Base-by-base conservation (phyloP, 441 rosid species). In the Euphorbia schlechtendalii region DNA sequence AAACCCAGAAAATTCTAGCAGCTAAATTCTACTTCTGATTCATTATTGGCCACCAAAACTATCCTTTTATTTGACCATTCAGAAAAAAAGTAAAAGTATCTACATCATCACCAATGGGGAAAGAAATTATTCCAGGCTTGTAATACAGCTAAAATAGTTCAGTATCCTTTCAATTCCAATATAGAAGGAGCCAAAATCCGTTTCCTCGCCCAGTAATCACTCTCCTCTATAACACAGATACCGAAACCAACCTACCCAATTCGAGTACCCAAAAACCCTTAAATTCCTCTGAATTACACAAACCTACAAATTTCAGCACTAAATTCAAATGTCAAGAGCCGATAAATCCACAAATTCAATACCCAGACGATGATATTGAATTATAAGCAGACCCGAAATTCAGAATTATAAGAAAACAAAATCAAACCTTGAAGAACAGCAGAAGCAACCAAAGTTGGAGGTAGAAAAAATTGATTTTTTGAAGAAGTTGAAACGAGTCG, bases 301-400 rank as follows among this genome's bases (percentile, higher is more conserved):
- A 59, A 66, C 27, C 53, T 38, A 48, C 13, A 4, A 27, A 14
- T 46, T 40, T 53, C 10, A 59, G 51, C 45, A 68, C 63, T 56
- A 66, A 60, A 55, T 61, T 28, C 51, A 41, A 65, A 60, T 22
- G 66, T 36, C 48, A 56, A 65, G 69, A 69, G 52, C 71, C 32
- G 59, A 66, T 52, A 66, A 32, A 71, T 63, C 68, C 69, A 68
- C 38, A 63, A 74, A 76, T 65, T 59, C 66, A 55, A 38, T 61
- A 51, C 58, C 57, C 79, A 70, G 20, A 61, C 61, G 56, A 14
- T 53, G 77, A 52, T 38, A 67, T 45, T 46, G 51, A 68, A 66
- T 76, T 75, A 63, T 41, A 10, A 66, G 24, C 66, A 67, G 20
- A 67, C 73, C 86, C 74, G 76, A 69, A 69, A 53, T 40, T 17